Conservation (phyloP, 1,139 yeast species). For the Blastobotrys capitulatus region DNA sequence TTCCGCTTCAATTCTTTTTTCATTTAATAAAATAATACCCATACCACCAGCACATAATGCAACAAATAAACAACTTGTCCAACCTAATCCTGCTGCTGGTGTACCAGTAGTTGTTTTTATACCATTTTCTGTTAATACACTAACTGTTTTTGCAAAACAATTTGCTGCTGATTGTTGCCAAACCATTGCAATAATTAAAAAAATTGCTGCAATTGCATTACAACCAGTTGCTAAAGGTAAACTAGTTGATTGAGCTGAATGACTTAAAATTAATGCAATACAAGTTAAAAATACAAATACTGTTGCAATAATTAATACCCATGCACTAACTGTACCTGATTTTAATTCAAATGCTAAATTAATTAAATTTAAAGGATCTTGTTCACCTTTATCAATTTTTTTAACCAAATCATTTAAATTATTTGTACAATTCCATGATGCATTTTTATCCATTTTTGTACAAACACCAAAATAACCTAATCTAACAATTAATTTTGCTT, state of each 20-base stretch:
- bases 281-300: conserved; percentile 16
- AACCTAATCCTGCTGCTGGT: conserved; percentile 23
- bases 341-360: conserved; percentile 14
- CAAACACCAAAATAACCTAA: conserved; percentile 29
- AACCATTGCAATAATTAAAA: conserved; percentile 23
- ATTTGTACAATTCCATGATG: conserved; percentile 24
- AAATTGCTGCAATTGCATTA: conserved; percentile 18
- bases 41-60: conserved; percentile 18
- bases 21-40: conserved; percentile 19
- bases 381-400: background rate
- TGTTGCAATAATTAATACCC: conserved; percentile 20
- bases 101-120: conserved; percentile 16
- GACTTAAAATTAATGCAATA: conserved; percentile 16
- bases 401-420: conserved; percentile 16
- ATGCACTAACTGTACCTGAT: conserved; percentile 16
- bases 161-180: conserved; percentile 27
- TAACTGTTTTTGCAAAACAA: conserved; percentile 16
- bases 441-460: conserved; percentile 11
- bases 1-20: conserved; percentile 12
- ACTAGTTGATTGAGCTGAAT: conserved; percentile 15
- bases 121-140: conserved; percentile 15
- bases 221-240: conserved; percentile 20
- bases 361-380: conserved; percentile 25
- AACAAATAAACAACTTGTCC: conserved; percentile 21
- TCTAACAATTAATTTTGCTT: conserved; percentile 19